Percentiles rank a stretch among this genome's conserved stretches.
Evolutionary conservation across 306 rosid genomes (phyloP).

Genomic region (Lathyrus aphaca): DNA sequence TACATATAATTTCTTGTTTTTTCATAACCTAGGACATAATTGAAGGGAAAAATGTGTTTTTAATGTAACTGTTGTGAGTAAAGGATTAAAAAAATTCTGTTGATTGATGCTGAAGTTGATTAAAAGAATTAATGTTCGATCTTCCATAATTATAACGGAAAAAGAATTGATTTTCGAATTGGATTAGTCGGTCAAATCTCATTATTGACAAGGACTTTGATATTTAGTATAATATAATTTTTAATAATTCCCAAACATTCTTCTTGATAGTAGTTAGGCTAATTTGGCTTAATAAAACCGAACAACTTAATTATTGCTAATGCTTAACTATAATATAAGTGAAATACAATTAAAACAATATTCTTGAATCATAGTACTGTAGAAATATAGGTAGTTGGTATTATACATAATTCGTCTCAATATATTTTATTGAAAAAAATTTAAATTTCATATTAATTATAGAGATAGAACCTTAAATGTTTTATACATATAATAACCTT

Average conservation of each 20-base stretch:
- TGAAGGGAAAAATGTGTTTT: background rate
- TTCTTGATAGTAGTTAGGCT: background rate
- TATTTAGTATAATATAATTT: constrained; percentile 17
- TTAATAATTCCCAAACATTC: constrained; percentile 27
- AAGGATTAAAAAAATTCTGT: constrained; percentile 7
- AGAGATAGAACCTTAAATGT: too few relatives aligned
- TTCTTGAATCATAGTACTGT: background rate
- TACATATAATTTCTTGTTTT: background rate
- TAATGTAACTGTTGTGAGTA: background rate
- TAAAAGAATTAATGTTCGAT: too few relatives aligned
- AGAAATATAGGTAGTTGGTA: constrained; percentile 14
- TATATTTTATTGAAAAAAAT: too few relatives aligned
- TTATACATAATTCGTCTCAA: background rate
- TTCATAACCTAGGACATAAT: background rate
- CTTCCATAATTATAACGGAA: too few relatives aligned
- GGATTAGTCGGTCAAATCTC: background rate
- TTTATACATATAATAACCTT: too few relatives aligned
- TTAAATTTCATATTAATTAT: too few relatives aligned
- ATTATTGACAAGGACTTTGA: constrained; percentile 28
- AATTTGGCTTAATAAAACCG: constrained; percentile 9
- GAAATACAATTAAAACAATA: constrained; percentile 23
- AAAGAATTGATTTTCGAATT: too few relatives aligned
- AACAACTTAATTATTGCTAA: constrained; percentile 36
- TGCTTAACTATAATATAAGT: constrained; percentile 25
- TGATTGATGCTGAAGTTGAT: too few relatives aligned